Base-by-base conservation (phyloP, 169 alveolate genomes). In the Plasmodium knowlesi region DNA sequence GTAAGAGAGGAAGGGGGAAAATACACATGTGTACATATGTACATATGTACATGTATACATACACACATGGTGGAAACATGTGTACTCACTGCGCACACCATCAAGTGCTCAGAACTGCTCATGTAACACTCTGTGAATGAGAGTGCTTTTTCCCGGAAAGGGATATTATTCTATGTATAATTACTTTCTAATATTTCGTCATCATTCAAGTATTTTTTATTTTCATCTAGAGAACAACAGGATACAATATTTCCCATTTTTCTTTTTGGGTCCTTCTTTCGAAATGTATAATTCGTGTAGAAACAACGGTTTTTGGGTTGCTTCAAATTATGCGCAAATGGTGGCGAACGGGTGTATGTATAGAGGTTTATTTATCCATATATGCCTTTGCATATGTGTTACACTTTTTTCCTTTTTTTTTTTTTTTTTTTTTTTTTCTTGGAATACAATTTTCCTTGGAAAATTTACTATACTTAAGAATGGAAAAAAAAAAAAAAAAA, bases 121-220 rank as follows among this genome's bases (percentile, higher is more conserved):
- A 54, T 53, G 46, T 22, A 82, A 53, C 53, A 82, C 32, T 5
- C 43, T 53, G 2, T 53, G 61, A 16, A 54, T 19, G 70, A 16
- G 57, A 39, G 67, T 67, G 30, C 5, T 25, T 22, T 67, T 67
- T 67, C 76, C 37, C 76, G n/a, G 22, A 72, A 73, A 14, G 25
- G 30, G 80, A 34, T 39, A 34, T 78, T 16, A 12, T 76, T 32
- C 81, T 86, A 53, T 19, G 37, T 84, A 57, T 74, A 19, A 86
- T 86, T 86, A 86, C 93, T 86, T 86, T 86, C 93, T 34, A 86
- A 86, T 76, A 86, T 76, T 86, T 86, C 93, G 67, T 86, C 93
- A 41, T 86, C 93, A 61, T 86, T 86, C 80, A 86, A n/a, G 71
- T 86, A 76, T 86, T 86, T 86, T 86, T 86, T 67, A 86, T 76